Conservation (phyloP, 2,329 filamentous ascomycete genomes). For the Fusarium ramigenum region DNA sequence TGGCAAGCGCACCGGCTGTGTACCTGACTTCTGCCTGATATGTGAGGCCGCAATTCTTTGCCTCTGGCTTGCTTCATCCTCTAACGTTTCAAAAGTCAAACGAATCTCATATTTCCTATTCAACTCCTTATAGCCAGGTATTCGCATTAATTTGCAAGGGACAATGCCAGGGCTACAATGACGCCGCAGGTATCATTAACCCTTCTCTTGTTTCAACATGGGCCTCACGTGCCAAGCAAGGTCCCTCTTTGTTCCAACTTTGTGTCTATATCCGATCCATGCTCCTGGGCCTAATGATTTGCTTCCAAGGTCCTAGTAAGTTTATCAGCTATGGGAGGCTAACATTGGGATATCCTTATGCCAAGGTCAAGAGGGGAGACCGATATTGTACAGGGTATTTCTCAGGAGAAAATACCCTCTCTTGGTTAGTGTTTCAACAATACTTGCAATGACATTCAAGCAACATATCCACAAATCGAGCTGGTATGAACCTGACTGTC, state of each 20-base stretch:
- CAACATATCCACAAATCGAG: constrained; percentile 19
- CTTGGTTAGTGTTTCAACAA: neutral
- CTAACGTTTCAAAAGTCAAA: constrained; percentile 20
- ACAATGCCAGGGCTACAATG: neutral
- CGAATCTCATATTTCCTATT: constrained; percentile 8
- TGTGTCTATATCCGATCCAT: constrained; percentile 5
- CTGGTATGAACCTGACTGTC: constrained; percentile 15
- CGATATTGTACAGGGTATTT: neutral
- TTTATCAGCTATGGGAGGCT: neutral
- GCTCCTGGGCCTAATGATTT: neutral
- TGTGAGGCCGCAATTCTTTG: neutral
- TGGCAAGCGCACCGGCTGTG: neutral
- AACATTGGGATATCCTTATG: neutral
- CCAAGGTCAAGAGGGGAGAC: neutral
- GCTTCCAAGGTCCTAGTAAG: neutral
- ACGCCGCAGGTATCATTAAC: constrained; percentile 2
- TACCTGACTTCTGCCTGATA: constrained; percentile 2
- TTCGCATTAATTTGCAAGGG: constrained; percentile 27
- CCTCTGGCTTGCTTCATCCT: constrained; percentile 4
- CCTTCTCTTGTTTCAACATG: constrained; percentile 22
- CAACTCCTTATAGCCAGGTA: constrained; percentile 15
- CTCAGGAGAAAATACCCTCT: neutral
- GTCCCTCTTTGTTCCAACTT: constrained; percentile 9
- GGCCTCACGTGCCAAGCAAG: constrained; percentile 18
- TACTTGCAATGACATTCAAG: neutral